A percentile compares a stretch with the other conserved stretches of the same genome.
Evolutionary conservation across 2,329 filamentous ascomycete genomes (phyloP).

Genomic region (Nothophaeocryptopus gaeumannii): DNA sequence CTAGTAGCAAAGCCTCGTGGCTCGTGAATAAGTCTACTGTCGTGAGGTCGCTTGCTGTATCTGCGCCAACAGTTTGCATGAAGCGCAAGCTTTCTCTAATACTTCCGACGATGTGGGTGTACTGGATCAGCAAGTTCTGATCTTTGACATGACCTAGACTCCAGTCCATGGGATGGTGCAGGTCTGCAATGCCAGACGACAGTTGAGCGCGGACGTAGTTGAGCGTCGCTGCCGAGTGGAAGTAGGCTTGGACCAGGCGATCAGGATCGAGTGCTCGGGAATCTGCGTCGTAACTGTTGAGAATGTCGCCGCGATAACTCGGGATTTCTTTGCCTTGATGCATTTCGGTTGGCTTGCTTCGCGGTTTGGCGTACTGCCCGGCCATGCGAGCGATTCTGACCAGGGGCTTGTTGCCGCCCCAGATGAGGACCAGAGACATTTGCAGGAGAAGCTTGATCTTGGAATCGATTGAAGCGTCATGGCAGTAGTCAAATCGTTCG

Average conservation of each 20-base stretch:
- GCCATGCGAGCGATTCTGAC: conserved; percentile 95
- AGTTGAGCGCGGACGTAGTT: conserved; percentile 88
- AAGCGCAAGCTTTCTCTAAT: conserved; percentile 83
- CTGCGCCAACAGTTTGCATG: conserved; percentile 89
- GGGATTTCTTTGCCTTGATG: conserved; percentile 77
- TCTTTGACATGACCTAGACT: conserved; percentile 87
- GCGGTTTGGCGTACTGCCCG: conserved; percentile 90
- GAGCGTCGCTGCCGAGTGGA: conserved; percentile 88
- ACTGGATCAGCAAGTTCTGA: conserved; percentile 77
- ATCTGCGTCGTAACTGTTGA: conserved; percentile 81
- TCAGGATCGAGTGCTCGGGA: conserved; percentile 77
- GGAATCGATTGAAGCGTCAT: conserved; percentile 81
- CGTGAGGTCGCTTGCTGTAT: conserved; percentile 77
- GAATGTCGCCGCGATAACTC: conserved; percentile 90
- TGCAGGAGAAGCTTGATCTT: conserved; percentile 96
- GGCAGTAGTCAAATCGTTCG: conserved; percentile 95
- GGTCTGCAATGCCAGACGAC: conserved; percentile 83
- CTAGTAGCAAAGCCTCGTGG: conserved; percentile 88
- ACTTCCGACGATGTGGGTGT: conserved; percentile 76
- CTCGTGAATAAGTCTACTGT: conserved; percentile 94
- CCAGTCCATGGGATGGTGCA: conserved; percentile 94
- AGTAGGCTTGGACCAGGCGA: conserved; percentile 86
- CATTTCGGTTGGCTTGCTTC: conserved; percentile 82
- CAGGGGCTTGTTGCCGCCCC: conserved; percentile 77
- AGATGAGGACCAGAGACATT: conserved; percentile 94